Base-by-base conservation (phyloP, 176 grass and related monocot species). In the Phragmites australis region DNA sequence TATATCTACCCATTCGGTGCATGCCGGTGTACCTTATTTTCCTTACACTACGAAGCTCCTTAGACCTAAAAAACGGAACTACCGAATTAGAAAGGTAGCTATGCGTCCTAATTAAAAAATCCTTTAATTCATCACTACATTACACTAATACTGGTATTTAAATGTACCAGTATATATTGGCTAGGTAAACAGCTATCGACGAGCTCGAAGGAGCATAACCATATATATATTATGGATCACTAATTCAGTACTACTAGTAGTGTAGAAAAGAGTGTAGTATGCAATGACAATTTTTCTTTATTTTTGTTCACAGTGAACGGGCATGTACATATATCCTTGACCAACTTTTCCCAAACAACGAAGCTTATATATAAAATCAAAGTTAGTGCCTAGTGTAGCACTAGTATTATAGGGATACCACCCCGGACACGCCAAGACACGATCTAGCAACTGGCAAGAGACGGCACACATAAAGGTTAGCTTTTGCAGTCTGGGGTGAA, bases 331-430 rank as follows among this genome's bases (percentile, higher is more conserved):
- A 72, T 46, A 61, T 62, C 42, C 13, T 22, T 51, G 55, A 5
- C 80, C 44, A 72, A 19, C 68, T 72, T 79, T 63, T 27, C 43
- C 54, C 55, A 79, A 62, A 82, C 80, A n/a, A n/a, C 43, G 21
- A 9, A 62, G 54, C 3, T 47, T 37, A 37, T 32, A n/a, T 14
- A 27, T 43, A 19, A 79, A 68, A 68, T 52, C 50, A 55, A 21
- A 45, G 34, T 49, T 69, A 80, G 10, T 27, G 57, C 25, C 42
- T 77, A 48, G 55, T 46, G 25, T 31, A 46, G 54, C 31, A 30
- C 32, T 13, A 29, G 1, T 4, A 43, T 9, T 47, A 11, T 77
- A 78, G 19, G 75, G 43, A 77, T 39, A 18, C 3, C 65, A 70
- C 26, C 43, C 27, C 10, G 42, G 29, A 49, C 29, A 59, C 42